These are phyloP conservation scores for Pseudognaphalium luteoalbum DNA, from an alignment of 129 eudicot species.

Conservation along the genomic window DNA sequence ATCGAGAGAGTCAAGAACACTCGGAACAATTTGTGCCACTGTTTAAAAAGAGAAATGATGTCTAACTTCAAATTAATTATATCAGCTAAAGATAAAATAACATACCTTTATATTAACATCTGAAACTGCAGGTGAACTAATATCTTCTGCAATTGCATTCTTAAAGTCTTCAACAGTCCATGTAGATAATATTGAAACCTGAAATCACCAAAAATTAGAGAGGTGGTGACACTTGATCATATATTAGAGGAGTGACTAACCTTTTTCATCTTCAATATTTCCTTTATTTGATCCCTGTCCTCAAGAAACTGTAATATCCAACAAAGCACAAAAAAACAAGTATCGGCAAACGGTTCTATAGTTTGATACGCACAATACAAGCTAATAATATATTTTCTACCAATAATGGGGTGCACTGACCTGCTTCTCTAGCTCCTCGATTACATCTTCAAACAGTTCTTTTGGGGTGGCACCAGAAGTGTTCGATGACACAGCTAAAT, in stretches of 20 bases:
- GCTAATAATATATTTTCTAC: neutral
- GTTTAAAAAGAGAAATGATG: neutral
- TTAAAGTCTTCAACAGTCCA: conserved; percentile 84
- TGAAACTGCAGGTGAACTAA: conserved; percentile 50
- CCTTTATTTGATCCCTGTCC: conserved; percentile 71
- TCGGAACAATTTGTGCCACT: neutral
- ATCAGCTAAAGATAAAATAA: neutral
- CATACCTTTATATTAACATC: conserved; percentile 74
- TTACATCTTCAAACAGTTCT: conserved; percentile 91
- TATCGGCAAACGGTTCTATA: neutral
- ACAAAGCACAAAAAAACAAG: conserved; percentile 7
- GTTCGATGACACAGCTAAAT: conserved; percentile 83
- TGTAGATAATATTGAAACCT: conserved; percentile 61
- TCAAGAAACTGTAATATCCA: conserved; percentile 55
- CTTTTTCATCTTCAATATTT: conserved; percentile 70
- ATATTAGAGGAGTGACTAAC: conserved; percentile 28
- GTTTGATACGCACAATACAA: conserved; percentile 7
- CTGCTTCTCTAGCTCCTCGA: conserved; percentile 92
- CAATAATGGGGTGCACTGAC: conserved; percentile 30
- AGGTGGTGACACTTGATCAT: neutral
- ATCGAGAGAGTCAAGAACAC: neutral
- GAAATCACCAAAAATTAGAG: conserved; percentile 21
- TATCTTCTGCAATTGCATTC: conserved; percentile 58
- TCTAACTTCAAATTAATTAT: neutral
- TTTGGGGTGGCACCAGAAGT: conserved; percentile 80